phyloP scores from a whole-genome alignment of 345 rosid species.

The Pseudoturritis turrita region DNA sequence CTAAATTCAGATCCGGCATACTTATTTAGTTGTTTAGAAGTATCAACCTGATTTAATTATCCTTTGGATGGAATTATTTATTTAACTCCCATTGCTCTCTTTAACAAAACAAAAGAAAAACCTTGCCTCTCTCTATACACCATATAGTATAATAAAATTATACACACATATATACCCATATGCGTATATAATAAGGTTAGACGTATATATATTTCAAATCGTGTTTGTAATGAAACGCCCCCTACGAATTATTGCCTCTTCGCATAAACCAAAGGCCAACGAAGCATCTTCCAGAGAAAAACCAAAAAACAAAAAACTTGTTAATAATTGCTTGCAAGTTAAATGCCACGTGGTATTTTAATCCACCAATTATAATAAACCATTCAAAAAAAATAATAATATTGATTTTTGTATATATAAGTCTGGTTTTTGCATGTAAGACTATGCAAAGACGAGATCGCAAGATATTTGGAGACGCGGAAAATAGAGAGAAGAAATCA shows the following conservation, averaged over 20 bases:
- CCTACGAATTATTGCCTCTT: conserved; percentile 18
- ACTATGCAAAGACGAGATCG: conserved; percentile 9
- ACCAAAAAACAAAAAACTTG: neutral
- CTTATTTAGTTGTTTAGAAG: neutral
- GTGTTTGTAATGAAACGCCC: conserved; percentile 13
- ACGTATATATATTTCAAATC: neutral
- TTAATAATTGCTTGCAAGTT: conserved; percentile 20
- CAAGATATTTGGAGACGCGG: conserved; percentile 19
- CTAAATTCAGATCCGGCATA: neutral
- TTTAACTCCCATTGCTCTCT: too few relatives aligned
- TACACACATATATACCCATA: neutral
- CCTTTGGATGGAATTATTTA: neutral
- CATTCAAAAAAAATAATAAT: conserved; percentile 9
- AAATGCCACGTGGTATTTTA: conserved; percentile 23
- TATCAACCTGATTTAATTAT: conserved; percentile 1
- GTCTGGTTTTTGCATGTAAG: conserved; percentile 25
- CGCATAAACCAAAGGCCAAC: conserved; percentile 27
- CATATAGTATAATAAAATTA: neutral
- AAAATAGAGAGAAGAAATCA: conserved; percentile 18
- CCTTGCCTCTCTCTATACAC: neutral
- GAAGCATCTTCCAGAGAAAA: conserved; percentile 12
- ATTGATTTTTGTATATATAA: conserved; percentile 15
- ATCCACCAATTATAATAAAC: neutral
- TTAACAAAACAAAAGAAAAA: too few relatives aligned
- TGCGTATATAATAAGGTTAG: neutral